Percentiles rank a stretch among this genome's conserved stretches.
Evolutionary conservation across 257 asterid genomes (phyloP).

Genomic region (Verbena officinalis): DNA sequence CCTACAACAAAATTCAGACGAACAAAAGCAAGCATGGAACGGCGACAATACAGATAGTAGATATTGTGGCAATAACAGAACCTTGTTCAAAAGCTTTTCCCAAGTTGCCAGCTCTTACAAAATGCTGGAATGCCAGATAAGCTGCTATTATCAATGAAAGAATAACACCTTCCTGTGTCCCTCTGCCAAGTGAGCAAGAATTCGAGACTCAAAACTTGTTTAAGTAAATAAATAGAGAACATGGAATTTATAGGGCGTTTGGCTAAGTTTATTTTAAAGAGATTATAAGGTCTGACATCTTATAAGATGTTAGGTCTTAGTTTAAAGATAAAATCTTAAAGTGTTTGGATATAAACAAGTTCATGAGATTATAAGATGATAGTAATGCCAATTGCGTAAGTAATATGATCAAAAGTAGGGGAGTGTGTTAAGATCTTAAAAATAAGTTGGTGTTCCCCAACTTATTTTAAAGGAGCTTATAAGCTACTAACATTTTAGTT

Average conservation of each 20-base stretch:
- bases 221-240: constrained; percentile 6
- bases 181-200: constrained; percentile 56
- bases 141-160: constrained; percentile 71
- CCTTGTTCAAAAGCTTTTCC: constrained; percentile 76
- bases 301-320: too few species aligned
- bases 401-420: too few species aligned
- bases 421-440: too few species aligned
- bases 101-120: constrained; percentile 68
- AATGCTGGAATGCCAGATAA: constrained; percentile 93
- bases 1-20: constrained; percentile 38
- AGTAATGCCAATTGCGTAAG: too few species aligned
- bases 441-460: too few species aligned
- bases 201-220: constrained; percentile 28
- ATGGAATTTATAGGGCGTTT: neutral
- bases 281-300: too few species aligned
- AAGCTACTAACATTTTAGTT: too few species aligned
- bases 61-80: constrained; percentile 80
- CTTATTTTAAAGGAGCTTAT: too few species aligned
- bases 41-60: constrained; percentile 60
- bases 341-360: too few species aligned
- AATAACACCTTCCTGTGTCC: constrained; percentile 79
- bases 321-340: too few species aligned
- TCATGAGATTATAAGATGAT: too few species aligned
- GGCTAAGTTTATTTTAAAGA: too few species aligned
- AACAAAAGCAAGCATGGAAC: constrained; percentile 72